A percentile compares a stretch with the other conserved stretches of the same genome.
phyloP scores from a whole-genome alignment of 2,329 filamentous ascomycete species.

The Colletotrichum musicola region DNA sequence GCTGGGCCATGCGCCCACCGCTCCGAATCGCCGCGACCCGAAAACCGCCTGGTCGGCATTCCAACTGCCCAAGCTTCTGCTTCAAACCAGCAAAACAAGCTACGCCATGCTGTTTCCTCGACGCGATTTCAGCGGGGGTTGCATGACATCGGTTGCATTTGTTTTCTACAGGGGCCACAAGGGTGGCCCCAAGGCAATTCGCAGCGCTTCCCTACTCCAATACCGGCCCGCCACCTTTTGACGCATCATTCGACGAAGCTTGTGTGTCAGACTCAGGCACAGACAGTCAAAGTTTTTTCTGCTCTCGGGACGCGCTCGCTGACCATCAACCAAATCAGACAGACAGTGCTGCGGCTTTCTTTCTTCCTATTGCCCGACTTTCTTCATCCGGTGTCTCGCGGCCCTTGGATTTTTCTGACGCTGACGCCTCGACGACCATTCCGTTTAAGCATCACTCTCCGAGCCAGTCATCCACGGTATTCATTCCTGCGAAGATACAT shows the following conservation, averaged over 20 bases:
- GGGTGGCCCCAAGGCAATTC: not conserved
- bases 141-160: conserved; percentile 22
- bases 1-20: not conserved
- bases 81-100: not conserved
- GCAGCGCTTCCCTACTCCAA: conserved; percentile 8
- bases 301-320: conserved; percentile 19
- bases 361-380: conserved; percentile 21
- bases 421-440: conserved; percentile 23
- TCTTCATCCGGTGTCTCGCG: conserved; percentile 34
- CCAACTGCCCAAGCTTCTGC: not conserved
- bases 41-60: not conserved
- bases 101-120: not conserved
- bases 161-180: conserved; percentile 14
- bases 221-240: conserved; percentile 31
- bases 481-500: conserved; percentile 6
- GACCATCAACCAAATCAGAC: conserved; percentile 18
- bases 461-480: conserved; percentile 9
- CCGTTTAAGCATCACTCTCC: not conserved
- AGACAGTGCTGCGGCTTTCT: conserved; percentile 21
- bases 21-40: not conserved
- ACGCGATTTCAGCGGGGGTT: conserved; percentile 4
- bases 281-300: conserved; percentile 37
- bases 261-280: conserved; percentile 40
- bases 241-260: conserved; percentile 39
- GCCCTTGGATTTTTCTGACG: conserved; percentile 17